These are phyloP conservation scores for Exophiala viscosa DNA, from an alignment of 2,329 filamentous ascomycete genomes.

Conservation along the genomic window DNA sequence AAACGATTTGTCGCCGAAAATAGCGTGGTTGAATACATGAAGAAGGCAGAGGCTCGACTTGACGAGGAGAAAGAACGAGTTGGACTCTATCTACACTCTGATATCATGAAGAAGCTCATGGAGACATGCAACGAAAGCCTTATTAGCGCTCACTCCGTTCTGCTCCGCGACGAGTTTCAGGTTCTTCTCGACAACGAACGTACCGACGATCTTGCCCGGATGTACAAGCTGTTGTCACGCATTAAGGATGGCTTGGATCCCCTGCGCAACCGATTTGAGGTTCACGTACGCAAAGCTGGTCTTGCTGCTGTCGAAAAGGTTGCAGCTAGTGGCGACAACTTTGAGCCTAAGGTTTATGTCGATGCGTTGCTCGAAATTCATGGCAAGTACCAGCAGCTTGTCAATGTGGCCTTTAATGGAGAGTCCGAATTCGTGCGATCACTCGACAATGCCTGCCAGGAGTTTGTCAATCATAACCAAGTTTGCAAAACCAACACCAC, in stretches of 20 bases:
- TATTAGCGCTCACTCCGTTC: constrained; percentile 77
- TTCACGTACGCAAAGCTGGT: constrained; percentile 86
- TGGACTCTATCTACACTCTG: constrained; percentile 81
- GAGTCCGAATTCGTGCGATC: constrained; percentile 96
- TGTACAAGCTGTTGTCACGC: constrained; percentile 87
- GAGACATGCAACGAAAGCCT: constrained; percentile 83
- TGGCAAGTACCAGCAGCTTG: constrained; percentile 84
- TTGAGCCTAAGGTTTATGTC: constrained; percentile 96
- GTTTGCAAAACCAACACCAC: constrained; percentile 92
- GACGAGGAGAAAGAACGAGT: constrained; percentile 94
- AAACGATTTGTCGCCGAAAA: constrained; percentile 94
- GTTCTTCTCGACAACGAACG: constrained; percentile 88
- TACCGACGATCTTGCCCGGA: constrained; percentile 89
- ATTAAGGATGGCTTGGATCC: constrained; percentile 92
- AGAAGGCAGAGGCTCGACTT: constrained; percentile 88
- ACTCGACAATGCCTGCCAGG: constrained; percentile 91
- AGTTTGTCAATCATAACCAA: constrained; percentile 97
- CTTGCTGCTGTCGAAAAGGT: constrained; percentile 87
- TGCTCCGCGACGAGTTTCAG: constrained; percentile 96
- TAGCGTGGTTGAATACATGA: constrained; percentile 98
- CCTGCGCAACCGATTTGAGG: constrained; percentile 80
- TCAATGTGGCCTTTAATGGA: constrained; percentile 87
- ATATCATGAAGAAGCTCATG: constrained; percentile 80
- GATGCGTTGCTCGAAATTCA: constrained; percentile 93
- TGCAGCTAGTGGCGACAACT: constrained; percentile 76